Conservation (phyloP, 1,139 yeast genomes). For the Candida anutae region DNA sequence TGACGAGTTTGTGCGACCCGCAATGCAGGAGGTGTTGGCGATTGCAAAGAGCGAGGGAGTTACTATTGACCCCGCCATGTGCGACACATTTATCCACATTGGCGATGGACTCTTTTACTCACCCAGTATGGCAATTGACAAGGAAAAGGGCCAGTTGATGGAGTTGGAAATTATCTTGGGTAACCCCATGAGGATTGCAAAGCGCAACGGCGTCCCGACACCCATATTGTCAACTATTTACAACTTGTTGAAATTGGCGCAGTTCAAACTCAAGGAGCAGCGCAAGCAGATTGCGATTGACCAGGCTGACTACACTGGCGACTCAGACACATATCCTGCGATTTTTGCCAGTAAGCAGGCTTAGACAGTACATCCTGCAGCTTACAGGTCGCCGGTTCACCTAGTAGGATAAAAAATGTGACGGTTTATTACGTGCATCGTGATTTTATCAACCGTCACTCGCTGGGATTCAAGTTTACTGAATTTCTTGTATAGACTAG, state of each 20-base stretch:
- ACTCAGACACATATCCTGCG: slow-evolving; percentile 24
- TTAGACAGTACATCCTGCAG: no score
- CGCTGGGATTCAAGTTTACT: no score
- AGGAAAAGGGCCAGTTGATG: slow-evolving; percentile 58
- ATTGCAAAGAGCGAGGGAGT: slow-evolving; percentile 63
- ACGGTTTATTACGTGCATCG: no score
- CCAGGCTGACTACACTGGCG: slow-evolving; percentile 18
- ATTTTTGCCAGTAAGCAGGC: slow-evolving; percentile 14
- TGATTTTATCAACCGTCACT: no score
- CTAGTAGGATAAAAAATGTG: no score
- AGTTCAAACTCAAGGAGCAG: slow-evolving; percentile 50
- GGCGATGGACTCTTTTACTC: slow-evolving; percentile 60
- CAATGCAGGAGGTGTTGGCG: slow-evolving; percentile 55
- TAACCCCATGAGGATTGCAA: slow-evolving; percentile 58
- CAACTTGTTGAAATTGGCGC: slow-evolving; percentile 49
- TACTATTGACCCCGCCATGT: slow-evolving; percentile 34
- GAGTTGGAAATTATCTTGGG: slow-evolving; percentile 70
- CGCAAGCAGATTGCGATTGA: slow-evolving; percentile 34
- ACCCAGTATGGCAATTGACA: slow-evolving; percentile 74
- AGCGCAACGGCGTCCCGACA: slow-evolving; percentile 43
- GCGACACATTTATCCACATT: slow-evolving; percentile 44
- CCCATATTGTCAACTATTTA: slow-evolving; percentile 56
- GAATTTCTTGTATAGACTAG: no score
- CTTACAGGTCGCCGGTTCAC: no score
- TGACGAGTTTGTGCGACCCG: slow-evolving; percentile 44